Evolutionary conservation across 2,329 filamentous ascomycete genomes (phyloP), one percentile per base, ranked within the genome.

Genomic region (Epichloe typhina): DNA sequence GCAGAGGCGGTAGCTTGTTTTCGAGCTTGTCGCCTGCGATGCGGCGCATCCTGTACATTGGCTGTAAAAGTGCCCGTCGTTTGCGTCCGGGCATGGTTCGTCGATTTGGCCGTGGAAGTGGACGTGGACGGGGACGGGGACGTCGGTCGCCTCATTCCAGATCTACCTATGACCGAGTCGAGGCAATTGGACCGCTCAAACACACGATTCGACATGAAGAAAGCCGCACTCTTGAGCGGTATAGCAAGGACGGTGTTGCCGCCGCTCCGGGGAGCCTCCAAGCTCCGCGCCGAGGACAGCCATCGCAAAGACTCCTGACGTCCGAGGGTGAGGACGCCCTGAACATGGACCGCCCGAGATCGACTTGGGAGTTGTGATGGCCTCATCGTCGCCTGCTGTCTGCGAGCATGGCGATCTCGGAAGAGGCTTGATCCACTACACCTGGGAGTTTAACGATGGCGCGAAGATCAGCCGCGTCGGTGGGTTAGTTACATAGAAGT

Each of bases 101-200:
- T 53, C 36, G 57, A 49, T 8, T 57, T 50, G 5, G 58, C 46
- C 19, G 61, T 53, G 9, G 62, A 17, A 1, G 17, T 17, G 17
- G 61, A 63, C 8, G 60, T 61, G 5, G 59, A 50, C 17, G 61
- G 51, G 9, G 62, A 57, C 1, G 59, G 58, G 0, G 62, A 63
- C 6, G 60, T 62, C 1, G 61, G 61, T 44, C 57, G 43, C 39
- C 55, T 61, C 44, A 62, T 57, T 53, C 55, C 56, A 45, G 60
- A 61, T 49, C 55, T 54, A 23, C 58, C 43, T 37, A 68, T 49
- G 48, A 69, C 49, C 13, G 60, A 62, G 50, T 68, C 65, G 51
- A 69, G 64, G 46, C 66, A 69, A 51, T 56, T 59, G 7, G 66
- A 67, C 42, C 64, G 58, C n/a, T 67, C 64, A 52, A 68, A 64